phyloP scores from a whole-genome alignment of 2,329 filamentous ascomycete species.

The Chaetomiaceae sp. region DNA sequence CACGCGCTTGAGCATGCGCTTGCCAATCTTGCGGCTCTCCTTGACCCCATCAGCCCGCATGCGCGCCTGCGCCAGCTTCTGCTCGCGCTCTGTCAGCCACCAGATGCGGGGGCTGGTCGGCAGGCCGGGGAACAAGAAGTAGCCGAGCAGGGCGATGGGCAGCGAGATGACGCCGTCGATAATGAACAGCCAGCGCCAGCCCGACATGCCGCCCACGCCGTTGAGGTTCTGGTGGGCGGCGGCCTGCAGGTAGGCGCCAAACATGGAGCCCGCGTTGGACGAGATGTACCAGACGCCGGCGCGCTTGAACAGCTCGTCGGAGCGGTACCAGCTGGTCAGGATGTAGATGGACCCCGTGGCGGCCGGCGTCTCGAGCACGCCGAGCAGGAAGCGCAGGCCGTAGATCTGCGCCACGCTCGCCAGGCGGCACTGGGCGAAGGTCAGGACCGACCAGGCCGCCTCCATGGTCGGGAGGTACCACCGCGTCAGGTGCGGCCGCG shows the following conservation, averaged over 20 bases:
- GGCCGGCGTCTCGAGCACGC: neutral
- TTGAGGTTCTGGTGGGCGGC: neutral
- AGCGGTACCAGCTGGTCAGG: neutral
- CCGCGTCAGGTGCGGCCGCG: neutral
- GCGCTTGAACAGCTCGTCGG: neutral
- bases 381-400: neutral
- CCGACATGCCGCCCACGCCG: neutral
- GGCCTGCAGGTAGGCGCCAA: conserved; percentile 1
- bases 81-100: neutral
- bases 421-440: neutral
- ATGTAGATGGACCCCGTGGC: neutral
- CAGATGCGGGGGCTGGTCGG: neutral
- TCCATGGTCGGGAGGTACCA: neutral
- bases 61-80: neutral
- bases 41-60: neutral
- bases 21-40: neutral
- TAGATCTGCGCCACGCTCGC: neutral
- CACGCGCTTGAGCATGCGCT: neutral
- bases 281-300: neutral
- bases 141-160: neutral
- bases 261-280: neutral
- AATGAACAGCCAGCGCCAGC: conserved; percentile 2
- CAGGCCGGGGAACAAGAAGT: neutral
- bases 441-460: neutral
- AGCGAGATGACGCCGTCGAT: neutral